These are phyloP conservation scores for Hymenoscyphus linearis DNA, from an alignment of 2,329 filamentous ascomycete genomes.

Conservation along the genomic window DNA sequence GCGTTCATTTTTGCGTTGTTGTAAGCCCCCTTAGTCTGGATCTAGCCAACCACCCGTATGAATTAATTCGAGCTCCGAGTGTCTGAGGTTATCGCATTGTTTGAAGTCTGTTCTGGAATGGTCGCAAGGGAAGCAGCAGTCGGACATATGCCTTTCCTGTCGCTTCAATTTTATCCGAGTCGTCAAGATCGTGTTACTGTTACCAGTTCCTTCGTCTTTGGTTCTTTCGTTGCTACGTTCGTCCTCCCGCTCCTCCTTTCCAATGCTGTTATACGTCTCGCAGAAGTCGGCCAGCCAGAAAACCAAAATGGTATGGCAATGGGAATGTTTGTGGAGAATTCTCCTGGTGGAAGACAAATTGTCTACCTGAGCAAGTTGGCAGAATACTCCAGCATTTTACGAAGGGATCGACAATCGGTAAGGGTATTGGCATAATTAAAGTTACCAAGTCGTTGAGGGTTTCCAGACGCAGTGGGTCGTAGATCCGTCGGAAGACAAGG, in stretches of 20 bases:
- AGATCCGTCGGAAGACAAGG: background rate
- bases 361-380: background rate
- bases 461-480: background rate
- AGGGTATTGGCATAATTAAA: background rate
- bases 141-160: background rate
- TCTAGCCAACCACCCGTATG: background rate
- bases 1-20: conserved; percentile 7
- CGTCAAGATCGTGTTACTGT: background rate
- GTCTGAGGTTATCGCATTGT: conserved; percentile 5
- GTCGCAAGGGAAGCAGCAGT: background rate
- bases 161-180: background rate
- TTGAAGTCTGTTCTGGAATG: background rate
- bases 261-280: background rate
- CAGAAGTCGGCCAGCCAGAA: background rate
- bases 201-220: background rate
- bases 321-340: background rate
- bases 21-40: background rate
- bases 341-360: background rate
- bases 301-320: background rate
- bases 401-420: background rate
- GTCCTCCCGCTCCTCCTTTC: background rate
- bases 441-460: background rate
- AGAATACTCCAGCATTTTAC: background rate
- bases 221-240: background rate
- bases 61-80: background rate